Evolutionary conservation across 495 filamentous ascomycete genomes (phyloP), one percentile per base, ranked within the genome.

Genomic region (Penicillium salamii): DNA sequence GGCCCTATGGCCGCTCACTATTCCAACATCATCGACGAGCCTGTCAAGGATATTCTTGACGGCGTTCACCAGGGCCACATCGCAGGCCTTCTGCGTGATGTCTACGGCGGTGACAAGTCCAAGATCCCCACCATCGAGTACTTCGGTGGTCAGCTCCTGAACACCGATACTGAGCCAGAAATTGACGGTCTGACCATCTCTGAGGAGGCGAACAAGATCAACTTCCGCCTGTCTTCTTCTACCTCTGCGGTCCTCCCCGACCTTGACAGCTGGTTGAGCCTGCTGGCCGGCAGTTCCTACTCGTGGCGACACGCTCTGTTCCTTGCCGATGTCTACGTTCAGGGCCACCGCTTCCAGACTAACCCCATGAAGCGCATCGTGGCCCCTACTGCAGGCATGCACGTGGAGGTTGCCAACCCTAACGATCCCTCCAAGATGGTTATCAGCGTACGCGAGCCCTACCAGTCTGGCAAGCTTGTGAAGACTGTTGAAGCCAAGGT

Each of bases 271-370:
- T 99, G 95, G 93, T 71, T 96, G 54, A 74, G 87, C 23, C 84
- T 97, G 19, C 80, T 99, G 40, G 92, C 92, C n/a, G 95, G 95
- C 12, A 76, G 80, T 13, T 76, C 71, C 29, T 87, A 87, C 59
- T 95, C 89, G 26, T 99, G 93, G 93, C 80, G 90, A 46, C 89
- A 93, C 64, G 95, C 93, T n/a, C 78, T 99, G n/a, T 95, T 99
- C 69, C 86, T 86, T n/a, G 85, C 91, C 13, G 90, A 97, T 52
- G 86, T 96, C 35, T 87, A 95, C 46, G 88, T 97, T 17, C 93
- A 99, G 70, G 93, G 90, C 12, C 85, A 96, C 60, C 90, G 93
- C 58, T 97, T 95, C 72, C 90, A 97, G 72, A 93, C 89, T 26
- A 97, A 98, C 68, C 93, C 93, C 1, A 87, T 96, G 78, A 89